phyloP scores from a whole-genome alignment of 305 asterid genomes.

The Solanum hybrid region DNA sequence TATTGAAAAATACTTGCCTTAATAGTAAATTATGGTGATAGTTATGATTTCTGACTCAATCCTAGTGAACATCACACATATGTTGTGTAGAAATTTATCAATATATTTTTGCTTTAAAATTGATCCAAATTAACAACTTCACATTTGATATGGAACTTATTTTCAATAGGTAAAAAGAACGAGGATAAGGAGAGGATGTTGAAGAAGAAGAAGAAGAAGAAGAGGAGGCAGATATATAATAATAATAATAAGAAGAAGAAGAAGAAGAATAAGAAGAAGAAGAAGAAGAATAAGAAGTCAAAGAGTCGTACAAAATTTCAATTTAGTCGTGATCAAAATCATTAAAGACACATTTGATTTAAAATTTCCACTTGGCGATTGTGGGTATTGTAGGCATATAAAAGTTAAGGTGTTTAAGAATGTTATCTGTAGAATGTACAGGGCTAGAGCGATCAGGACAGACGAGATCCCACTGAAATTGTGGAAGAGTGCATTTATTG shows the following conservation, averaged over 20 bases:
- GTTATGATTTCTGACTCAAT: background rate
- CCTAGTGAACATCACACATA: background rate
- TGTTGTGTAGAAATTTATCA: background rate
- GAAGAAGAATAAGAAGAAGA: too few species aligned
- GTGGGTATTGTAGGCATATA: background rate
- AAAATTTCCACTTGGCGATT: background rate
- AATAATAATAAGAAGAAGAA: too few species aligned
- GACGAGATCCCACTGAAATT: too few species aligned
- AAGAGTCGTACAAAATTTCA: too few species aligned
- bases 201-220: background rate
- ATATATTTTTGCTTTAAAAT: background rate
- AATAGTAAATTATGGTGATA: background rate
- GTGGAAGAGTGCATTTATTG: background rate
- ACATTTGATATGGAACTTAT: background rate
- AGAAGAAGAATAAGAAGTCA: background rate
- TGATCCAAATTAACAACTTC: background rate
- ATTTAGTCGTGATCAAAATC: background rate
- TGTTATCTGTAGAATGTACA: background rate
- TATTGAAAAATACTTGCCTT: background rate
- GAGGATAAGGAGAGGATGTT: background rate
- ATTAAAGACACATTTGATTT: background rate
- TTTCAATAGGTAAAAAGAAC: background rate
- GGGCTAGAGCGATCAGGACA: background rate
- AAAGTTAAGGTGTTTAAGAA: background rate
- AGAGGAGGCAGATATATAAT: background rate